Percentiles rank a stretch among this genome's conserved stretches.
Evolutionary conservation across 768 basidiomycete species (phyloP).

Genomic region (Pisolithus orientalis): DNA sequence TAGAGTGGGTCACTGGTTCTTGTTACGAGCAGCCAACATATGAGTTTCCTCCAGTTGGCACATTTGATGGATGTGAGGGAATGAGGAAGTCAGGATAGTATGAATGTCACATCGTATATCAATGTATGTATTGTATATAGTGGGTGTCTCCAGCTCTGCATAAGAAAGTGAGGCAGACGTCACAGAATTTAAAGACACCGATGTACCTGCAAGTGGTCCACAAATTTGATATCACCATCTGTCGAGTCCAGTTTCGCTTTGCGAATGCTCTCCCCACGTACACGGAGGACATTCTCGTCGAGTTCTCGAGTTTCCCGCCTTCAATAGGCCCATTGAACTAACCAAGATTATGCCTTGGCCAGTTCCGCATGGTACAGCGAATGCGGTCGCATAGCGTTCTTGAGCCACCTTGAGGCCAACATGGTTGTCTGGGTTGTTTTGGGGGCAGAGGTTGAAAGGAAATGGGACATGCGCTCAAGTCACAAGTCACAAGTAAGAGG

Average conservation of each 20-base stretch:
- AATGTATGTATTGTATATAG: too few species aligned
- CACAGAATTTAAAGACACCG: too few species aligned
- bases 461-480: too few species aligned
- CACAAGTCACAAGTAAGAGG: too few species aligned
- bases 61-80: too few species aligned
- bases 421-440: constrained; percentile 17
- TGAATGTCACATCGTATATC: too few species aligned
- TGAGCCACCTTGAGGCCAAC: constrained; percentile 44
- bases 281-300: constrained; percentile 74
- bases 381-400: constrained; percentile 39
- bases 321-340: constrained; percentile 86
- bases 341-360: constrained; percentile 59
- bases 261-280: constrained; percentile 71
- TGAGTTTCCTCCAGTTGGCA: too few species aligned
- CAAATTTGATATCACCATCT: constrained; percentile 51
- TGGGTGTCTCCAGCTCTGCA: too few species aligned
- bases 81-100: too few species aligned
- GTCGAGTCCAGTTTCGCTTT: constrained; percentile 39
- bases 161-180: too few species aligned
- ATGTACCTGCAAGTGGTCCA: constrained; percentile 18
- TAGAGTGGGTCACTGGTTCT: too few species aligned
- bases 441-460: constrained; percentile 16
- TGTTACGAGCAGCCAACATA: too few species aligned
- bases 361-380: constrained; percentile 36
- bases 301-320: constrained; percentile 67